Evolutionary conservation across 176 grass and related monocot genomes (phyloP), one percentile per base, ranked within the genome.

Genomic region (Aegilops speltoides): DNA sequence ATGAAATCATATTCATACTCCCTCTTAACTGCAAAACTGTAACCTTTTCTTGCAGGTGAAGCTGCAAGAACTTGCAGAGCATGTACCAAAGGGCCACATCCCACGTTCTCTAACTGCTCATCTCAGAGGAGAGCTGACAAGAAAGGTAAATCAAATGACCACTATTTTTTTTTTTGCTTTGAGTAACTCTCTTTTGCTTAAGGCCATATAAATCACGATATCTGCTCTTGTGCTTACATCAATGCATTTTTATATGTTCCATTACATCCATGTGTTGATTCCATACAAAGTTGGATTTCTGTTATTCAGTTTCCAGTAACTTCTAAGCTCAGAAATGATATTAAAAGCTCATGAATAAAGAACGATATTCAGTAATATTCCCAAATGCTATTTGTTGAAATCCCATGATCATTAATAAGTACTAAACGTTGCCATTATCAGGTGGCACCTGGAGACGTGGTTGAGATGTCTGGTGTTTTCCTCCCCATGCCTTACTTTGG

Each of bases 1-100:
- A 5, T 43, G 38, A n/a, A n/a, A 16, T 13, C 40, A 78, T 79
- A 24, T 79, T 59, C 67, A 66, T 36, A 74, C 52, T 20, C 6
- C 28, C 13, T 63, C 17, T 46, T 20, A 83, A 67, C 62, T 17
- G 26, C 80, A 73, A 61, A 85, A 87, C 37, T 76, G 23, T 22
- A 5, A 65, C 17, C 10, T 84, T 86, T 86, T 54, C 86, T 88
- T 79, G 83, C 85, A 99, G 97, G 97, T 95, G 64, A 99, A 92
- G 85, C 89, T 99, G 52, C 94, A 99, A 82, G 97, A 99, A 43
- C 88, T 99, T 89, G 90, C 97, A 71, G 97, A 99, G 86, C 97
- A 99, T 87, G 97, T 99, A 36, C 97, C 97, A 78, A 99, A 99
- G 48, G 97, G 97, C 11, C 97, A 99, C 54, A 99, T 99, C 84